Evolutionary conservation across 345 rosid genomes (phyloP).

Genomic region (Pistacia integerrima): DNA sequence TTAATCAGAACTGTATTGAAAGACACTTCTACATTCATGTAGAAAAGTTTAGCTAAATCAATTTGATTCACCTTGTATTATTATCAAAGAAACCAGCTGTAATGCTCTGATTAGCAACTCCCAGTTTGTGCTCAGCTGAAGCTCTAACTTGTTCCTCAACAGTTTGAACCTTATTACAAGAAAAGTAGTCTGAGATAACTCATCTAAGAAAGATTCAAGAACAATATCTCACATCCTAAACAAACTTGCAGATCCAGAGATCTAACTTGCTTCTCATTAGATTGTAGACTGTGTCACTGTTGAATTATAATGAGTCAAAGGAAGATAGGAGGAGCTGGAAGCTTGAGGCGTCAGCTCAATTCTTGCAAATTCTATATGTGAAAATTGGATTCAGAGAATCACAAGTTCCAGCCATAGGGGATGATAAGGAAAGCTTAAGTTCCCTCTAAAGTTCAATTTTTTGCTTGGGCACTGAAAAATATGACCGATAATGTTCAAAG

Average conservation of each 20-base stretch:
- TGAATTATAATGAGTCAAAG: too few relatives aligned
- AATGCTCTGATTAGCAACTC: constrained; percentile 97
- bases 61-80: constrained; percentile 65
- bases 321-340: too few relatives aligned
- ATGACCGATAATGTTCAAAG: too few relatives aligned
- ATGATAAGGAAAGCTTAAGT: too few relatives aligned
- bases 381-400: too few relatives aligned
- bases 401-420: too few relatives aligned
- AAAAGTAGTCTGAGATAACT: constrained; percentile 8
- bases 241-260: background rate
- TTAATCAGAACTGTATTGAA: constrained; percentile 13
- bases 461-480: too few relatives aligned
- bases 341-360: too few relatives aligned
- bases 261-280: background rate
- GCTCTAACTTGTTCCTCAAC: constrained; percentile 98
- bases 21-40: background rate
- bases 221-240: background rate
- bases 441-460: too few relatives aligned
- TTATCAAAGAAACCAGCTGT: constrained; percentile 98
- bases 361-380: too few relatives aligned
- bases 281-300: too few relatives aligned
- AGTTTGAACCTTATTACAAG: constrained; percentile 67
- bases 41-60: constrained; percentile 12
- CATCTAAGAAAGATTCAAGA: background rate
- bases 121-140: constrained; percentile 93